Percentiles rank a stretch among this genome's conserved stretches.
phyloP scores from a whole-genome alignment of 2,329 filamentous ascomycete species.

The Penicillium hesseltinei region DNA sequence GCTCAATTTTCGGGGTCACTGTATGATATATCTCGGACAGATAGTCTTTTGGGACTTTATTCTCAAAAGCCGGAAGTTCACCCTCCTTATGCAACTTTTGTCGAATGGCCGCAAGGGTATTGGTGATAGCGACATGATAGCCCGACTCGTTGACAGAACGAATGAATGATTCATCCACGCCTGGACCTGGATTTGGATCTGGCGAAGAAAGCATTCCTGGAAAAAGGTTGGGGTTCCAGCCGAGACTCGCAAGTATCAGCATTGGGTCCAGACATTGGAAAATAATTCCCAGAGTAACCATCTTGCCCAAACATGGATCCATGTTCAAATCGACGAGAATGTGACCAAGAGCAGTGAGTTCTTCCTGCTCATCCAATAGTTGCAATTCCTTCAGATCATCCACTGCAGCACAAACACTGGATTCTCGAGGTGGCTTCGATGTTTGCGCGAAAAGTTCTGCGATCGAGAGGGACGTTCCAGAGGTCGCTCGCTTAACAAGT shows the following conservation, averaged over 20 bases:
- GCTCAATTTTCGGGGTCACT: not conserved
- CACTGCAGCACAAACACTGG: conserved; percentile 41
- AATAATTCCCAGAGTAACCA: conserved; percentile 52
- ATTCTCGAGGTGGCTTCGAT: conserved; percentile 45
- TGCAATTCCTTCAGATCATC: conserved; percentile 33
- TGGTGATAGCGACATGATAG: conserved; percentile 48
- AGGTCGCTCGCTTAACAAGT: conserved; percentile 42
- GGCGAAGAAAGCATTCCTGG: not conserved
- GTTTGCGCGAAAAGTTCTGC: conserved; percentile 43
- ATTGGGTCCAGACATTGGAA: conserved; percentile 54
- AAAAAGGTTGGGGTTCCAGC: conserved; percentile 33
- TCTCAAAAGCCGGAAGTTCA: not conserved
- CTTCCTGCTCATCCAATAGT: conserved; percentile 45
- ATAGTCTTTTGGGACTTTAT: not conserved
- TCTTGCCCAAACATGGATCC: conserved; percentile 48
- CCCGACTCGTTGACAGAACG: conserved; percentile 30
- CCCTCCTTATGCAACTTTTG: not conserved
- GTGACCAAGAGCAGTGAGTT: conserved; percentile 48
- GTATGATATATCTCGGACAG: not conserved
- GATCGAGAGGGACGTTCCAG: conserved; percentile 35
- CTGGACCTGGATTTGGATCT: not conserved
- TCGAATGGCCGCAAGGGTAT: conserved; percentile 37
- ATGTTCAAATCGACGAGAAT: conserved; percentile 45
- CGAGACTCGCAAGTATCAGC: conserved; percentile 44
- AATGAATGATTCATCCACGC: not conserved